Percentiles rank a stretch among this genome's conserved stretches.
Conservation (phyloP, 768 basidiomycete genomes). For the Termitomyces sp. region DNA sequence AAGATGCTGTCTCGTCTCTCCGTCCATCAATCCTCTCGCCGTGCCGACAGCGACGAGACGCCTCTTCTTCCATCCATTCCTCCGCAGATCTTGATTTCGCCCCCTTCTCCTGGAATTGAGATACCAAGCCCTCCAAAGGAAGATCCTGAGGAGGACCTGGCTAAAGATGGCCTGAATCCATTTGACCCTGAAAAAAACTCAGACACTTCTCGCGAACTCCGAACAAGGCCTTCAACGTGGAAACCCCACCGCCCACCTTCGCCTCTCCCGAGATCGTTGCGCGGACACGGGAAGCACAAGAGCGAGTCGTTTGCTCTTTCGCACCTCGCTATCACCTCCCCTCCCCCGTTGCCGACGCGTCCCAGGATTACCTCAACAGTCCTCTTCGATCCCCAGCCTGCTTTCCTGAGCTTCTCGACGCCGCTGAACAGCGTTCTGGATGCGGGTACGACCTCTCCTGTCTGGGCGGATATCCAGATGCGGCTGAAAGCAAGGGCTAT, state of each 20-base stretch:
- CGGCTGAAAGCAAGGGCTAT: conserved; percentile 18
- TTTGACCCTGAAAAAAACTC: not conserved
- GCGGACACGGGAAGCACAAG: conserved; percentile 10
- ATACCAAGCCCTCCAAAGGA: not conserved
- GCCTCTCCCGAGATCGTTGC: conserved; percentile 12
- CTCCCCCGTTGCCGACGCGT: conserved; percentile 11
- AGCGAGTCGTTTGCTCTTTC: conserved; percentile 4
- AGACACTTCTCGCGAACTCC: not conserved
- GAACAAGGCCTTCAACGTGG: conserved; percentile 14
- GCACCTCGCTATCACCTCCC: conserved; percentile 3
- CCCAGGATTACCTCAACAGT: conserved; percentile 1
- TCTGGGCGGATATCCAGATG: conserved; percentile 12
- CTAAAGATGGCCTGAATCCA: not conserved
- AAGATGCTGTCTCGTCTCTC: conserved; percentile 19
- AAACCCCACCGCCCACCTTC: conserved; percentile 20
- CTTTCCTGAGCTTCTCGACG: conserved; percentile 10
- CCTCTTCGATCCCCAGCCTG: not conserved
- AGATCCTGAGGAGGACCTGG: not conserved
- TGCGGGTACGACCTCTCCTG: not conserved
- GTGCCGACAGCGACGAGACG: not conserved
- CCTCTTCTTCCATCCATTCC: conserved; percentile 11
- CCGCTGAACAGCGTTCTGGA: not conserved
- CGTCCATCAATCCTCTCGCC: conserved; percentile 3
- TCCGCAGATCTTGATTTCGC: conserved; percentile 14
- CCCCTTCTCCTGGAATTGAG: conserved; percentile 15